Evolutionary conservation across 2,329 filamentous ascomycete genomes (phyloP), one percentile per base, ranked within the genome.

Genomic region (Ilyonectria mors-panacis): DNA sequence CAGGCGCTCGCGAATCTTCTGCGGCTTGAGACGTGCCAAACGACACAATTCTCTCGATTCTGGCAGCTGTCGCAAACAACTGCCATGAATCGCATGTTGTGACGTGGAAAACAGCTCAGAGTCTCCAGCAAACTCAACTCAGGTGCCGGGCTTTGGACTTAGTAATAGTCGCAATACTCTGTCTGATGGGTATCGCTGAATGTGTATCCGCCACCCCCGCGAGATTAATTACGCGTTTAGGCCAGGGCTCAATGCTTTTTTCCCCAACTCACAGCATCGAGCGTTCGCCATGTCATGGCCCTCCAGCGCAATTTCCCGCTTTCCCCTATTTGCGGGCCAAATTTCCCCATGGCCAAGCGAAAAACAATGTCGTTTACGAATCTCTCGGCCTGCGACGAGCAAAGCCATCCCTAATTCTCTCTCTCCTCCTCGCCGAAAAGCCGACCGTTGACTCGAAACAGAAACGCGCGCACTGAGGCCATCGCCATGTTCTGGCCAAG

Each of bases 401-500:
- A 50, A 30, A 30, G 21, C n/a, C 9, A 23, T 39, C 42, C 39
- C 13, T 21, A 26, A n/a, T 28, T 23, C 30, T 30, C 44, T 4
- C 26, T 35, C 45, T 19, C 57, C 37, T 59, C 47, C 55, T 45
- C 50, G 10, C 55, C 21, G 21, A 23, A 23, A 23, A 23, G 35
- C 15, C 33, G 13, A 17, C 30, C 48, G 17, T 51, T 30, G 33
- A 12, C 39, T 51, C 39, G 26, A 61, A 45, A 50, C 64, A 69
- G 56, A 35, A 56, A 17, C 15, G 35, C n/a, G 17, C 28, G 59
- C 44, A 68, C 48, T 66, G 57, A 48, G 26, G 35, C 33, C 45
- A 58, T 55, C 57, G 23, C 13, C 48, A 74, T 71, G 69, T 51
- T 56, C 50, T 66, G 55, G 51, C 23, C 61, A 55, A 37, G 58